These are phyloP conservation scores for Isatis tinctoria DNA, from an alignment of 345 rosid species.

Conservation along the genomic window DNA sequence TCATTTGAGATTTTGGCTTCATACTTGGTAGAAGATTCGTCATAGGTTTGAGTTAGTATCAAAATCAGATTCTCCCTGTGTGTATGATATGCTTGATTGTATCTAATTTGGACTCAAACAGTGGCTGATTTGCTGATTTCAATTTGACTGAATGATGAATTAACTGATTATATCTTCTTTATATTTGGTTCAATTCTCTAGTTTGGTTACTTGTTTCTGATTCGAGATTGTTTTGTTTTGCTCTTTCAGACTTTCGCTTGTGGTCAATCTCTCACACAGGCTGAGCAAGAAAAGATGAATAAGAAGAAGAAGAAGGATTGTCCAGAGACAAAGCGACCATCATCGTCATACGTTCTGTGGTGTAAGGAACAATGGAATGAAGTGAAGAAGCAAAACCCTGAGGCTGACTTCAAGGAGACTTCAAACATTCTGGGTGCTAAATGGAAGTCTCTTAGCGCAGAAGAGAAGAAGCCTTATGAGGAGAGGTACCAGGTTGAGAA, in stretches of 20 bases:
- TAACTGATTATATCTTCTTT: neutral
- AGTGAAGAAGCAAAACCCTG: conserved; percentile 78
- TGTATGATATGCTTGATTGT: too few relatives aligned
- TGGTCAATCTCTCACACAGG: conserved; percentile 43
- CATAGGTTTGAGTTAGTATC: neutral
- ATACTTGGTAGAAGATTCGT: neutral
- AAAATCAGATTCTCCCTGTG: neutral
- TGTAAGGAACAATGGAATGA: conserved; percentile 83
- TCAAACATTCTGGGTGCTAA: conserved; percentile 69
- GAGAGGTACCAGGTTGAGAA: conserved; percentile 72
- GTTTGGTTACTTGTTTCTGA: neutral
- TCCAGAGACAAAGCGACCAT: conserved; percentile 71
- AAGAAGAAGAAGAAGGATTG: conserved; percentile 65
- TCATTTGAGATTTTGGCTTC: neutral
- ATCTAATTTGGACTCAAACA: neutral
- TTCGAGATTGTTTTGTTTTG: neutral
- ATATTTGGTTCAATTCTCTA: neutral
- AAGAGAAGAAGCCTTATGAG: conserved; percentile 94
- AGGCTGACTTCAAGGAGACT: conserved; percentile 86
- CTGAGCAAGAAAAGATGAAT: conserved; percentile 49
- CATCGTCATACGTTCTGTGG: conserved; percentile 76
- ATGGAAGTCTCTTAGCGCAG: conserved; percentile 69
- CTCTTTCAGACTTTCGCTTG: conserved; percentile 48
- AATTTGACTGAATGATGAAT: neutral
- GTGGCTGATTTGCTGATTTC: neutral